Percentiles rank a stretch among this genome's conserved stretches.
Evolutionary conservation across 2,329 filamentous ascomycete genomes (phyloP).

Genomic region (Scedosporium boydii): DNA sequence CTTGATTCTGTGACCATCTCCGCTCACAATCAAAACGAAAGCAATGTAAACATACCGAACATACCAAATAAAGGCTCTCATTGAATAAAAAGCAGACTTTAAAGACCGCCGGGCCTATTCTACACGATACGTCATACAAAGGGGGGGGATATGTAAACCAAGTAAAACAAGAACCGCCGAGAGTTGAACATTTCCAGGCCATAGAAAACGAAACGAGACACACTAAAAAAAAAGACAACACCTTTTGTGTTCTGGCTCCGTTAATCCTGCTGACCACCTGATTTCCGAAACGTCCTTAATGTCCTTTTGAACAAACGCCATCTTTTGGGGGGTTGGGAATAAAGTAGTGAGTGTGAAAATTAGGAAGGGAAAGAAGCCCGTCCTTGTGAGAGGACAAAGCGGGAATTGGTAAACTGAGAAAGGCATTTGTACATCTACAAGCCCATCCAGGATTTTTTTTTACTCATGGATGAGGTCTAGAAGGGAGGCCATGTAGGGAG

Average conservation of each 20-base stretch:
- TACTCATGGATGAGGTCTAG: conserved; percentile 3
- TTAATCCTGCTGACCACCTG: not conserved
- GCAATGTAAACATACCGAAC: too few species aligned
- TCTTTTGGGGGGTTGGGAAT: not conserved
- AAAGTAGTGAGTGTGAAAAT: too few species aligned
- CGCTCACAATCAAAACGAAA: too few species aligned
- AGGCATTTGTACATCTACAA: not conserved
- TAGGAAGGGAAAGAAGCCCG: not conserved
- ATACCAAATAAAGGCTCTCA: too few species aligned
- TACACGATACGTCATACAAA: not conserved
- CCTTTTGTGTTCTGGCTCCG: not conserved
- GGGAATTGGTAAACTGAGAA: not conserved
- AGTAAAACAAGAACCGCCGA: not conserved
- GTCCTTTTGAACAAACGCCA: not conserved
- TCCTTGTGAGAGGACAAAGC: not conserved
- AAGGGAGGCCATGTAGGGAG: conserved; percentile 6
- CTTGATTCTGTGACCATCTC: too few species aligned
- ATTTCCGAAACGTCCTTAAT: not conserved
- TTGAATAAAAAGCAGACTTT: too few species aligned
- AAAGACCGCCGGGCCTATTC: too few species aligned
- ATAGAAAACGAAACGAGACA: not conserved
- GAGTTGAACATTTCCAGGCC: not conserved
- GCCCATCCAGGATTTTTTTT: not conserved
- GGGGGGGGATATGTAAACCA: not conserved
- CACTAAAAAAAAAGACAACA: not conserved